phyloP scores from a whole-genome alignment of 768 basidiomycete species.

The Boletus rubescentipes region DNA sequence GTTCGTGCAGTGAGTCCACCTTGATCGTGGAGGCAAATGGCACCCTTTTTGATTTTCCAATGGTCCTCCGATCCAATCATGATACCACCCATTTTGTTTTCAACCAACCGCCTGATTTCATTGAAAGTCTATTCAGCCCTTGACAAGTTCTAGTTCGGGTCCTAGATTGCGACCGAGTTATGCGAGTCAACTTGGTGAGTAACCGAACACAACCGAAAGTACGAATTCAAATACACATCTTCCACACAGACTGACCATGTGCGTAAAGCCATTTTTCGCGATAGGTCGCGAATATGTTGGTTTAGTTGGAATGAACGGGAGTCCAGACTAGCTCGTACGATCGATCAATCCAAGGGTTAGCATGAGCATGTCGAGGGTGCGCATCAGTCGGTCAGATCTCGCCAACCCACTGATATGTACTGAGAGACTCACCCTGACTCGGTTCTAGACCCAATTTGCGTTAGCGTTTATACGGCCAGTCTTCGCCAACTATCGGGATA shows the following conservation, averaged over 20 bases:
- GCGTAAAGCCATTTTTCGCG: neutral
- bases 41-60: neutral
- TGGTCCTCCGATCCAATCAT: neutral
- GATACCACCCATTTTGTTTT: neutral
- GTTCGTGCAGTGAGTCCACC: neutral
- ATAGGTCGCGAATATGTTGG: neutral
- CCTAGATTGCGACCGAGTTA: neutral
- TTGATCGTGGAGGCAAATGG: neutral
- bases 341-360: slow-evolving; percentile 10
- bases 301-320: neutral
- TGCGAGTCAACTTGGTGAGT: neutral
- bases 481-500: neutral
- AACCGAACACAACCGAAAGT: neutral
- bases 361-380: slow-evolving; percentile 10
- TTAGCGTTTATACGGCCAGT: neutral
- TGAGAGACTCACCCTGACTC: slow-evolving; percentile 1
- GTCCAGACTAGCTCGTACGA: slow-evolving; percentile 4
- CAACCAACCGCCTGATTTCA: neutral
- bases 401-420: neutral
- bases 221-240: slow-evolving; percentile 18
- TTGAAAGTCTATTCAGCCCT: neutral
- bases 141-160: neutral
- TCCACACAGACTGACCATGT: neutral
- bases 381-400: neutral
- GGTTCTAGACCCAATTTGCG: slow-evolving; percentile 3